These are phyloP conservation scores for Rhizophora apiculata DNA, from an alignment of 345 rosid species.

Conservation along the genomic window DNA sequence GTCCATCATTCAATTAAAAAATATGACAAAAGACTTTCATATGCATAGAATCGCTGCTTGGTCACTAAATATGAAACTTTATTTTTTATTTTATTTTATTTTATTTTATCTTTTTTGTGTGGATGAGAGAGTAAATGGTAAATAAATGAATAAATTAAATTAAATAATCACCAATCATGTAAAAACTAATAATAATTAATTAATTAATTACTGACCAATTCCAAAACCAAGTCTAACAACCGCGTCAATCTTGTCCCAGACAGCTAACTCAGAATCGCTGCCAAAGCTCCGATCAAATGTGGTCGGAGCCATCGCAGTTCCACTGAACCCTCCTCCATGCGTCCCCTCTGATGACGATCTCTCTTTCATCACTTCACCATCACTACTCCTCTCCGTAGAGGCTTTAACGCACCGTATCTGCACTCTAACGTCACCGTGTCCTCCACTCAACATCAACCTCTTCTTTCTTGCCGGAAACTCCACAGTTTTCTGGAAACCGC, in stretches of 20 bases:
- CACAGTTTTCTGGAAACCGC: slow-evolving; percentile 5
- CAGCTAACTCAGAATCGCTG: slow-evolving; percentile 60
- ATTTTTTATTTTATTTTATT: too few species aligned
- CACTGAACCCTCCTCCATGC: slow-evolving; percentile 34
- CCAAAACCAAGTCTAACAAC: slow-evolving; percentile 83
- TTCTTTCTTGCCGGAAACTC: slow-evolving; percentile 31
- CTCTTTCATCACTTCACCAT: slow-evolving; percentile 50
- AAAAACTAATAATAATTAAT: neutral
- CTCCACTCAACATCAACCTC: slow-evolving; percentile 21
- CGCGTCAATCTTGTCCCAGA: slow-evolving; percentile 94
- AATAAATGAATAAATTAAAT: neutral
- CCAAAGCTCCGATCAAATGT: slow-evolving; percentile 63
- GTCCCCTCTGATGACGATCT: slow-evolving; percentile 26
- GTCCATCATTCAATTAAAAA: too few species aligned
- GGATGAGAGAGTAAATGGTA: neutral
- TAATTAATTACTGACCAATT: slow-evolving; percentile 51
- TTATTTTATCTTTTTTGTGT: too few species aligned
- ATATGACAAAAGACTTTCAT: too few species aligned
- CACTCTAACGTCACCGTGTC: neutral
- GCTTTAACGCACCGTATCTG: slow-evolving; percentile 34
- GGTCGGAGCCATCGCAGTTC: slow-evolving; percentile 70
- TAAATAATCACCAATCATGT: too few species aligned
- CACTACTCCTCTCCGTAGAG: slow-evolving; percentile 40
- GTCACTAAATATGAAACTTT: too few species aligned
- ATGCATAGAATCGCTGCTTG: too few species aligned